These are phyloP conservation scores for Paralagenidium karlingii DNA, from an alignment of 352 stramenopile species.

Conservation along the genomic window DNA sequence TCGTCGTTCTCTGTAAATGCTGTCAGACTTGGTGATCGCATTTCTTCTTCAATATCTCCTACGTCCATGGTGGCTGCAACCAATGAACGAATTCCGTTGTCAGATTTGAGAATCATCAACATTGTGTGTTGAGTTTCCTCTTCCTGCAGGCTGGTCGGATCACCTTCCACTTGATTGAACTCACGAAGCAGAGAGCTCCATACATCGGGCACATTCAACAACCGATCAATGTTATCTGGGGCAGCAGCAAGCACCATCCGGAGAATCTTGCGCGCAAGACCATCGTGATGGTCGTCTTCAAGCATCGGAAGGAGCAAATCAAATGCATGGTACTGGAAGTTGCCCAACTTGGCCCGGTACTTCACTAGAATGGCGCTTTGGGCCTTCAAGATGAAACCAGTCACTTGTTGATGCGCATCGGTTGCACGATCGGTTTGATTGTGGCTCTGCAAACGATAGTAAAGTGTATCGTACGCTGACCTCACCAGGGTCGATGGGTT, in stretches of 20 bases:
- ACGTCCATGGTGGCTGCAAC: too few relatives aligned
- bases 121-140: too few relatives aligned
- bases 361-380: conserved; percentile 54
- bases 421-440: conserved; percentile 28
- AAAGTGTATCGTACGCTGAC: conserved; percentile 46
- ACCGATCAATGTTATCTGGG: conserved; percentile 29
- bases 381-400: conserved; percentile 53
- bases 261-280: conserved; percentile 21
- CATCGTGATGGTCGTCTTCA: conserved; percentile 7
- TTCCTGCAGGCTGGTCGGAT: too few relatives aligned
- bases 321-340: conserved; percentile 53
- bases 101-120: conserved; percentile 27
- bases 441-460: conserved; percentile 28
- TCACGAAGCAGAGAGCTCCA: too few relatives aligned
- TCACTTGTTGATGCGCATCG: too few relatives aligned
- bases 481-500: too few relatives aligned
- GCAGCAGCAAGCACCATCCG: conserved; percentile 21
- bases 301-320: conserved; percentile 30
- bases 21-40: too few relatives aligned
- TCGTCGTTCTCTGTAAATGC: too few relatives aligned
- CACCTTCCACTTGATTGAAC: too few relatives aligned
- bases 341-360: conserved; percentile 70
- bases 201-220: conserved; percentile 26
- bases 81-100: conserved; percentile 32
- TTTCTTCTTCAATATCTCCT: too few relatives aligned